A percentile compares a stretch with the other conserved stretches of the same genome.
phyloP scores from a whole-genome alignment of 352 stramenopile species.

The Elongisporangium anandrum region DNA sequence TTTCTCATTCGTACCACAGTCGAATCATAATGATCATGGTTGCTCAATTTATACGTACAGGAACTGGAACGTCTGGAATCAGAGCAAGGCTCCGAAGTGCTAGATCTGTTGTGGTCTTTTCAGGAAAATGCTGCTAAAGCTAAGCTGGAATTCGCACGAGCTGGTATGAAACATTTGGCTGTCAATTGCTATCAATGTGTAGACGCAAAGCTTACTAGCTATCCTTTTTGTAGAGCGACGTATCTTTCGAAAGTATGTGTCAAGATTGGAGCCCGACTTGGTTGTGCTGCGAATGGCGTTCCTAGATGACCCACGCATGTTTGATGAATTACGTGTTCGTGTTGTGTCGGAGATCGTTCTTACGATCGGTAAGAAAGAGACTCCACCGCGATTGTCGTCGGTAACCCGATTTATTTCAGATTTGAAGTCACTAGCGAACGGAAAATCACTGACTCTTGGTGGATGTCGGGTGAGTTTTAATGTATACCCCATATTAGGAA shows the following conservation, averaged over 20 bases:
- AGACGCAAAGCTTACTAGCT: slow-evolving; percentile 5
- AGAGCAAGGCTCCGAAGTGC: slow-evolving; percentile 24
- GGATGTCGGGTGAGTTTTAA: slow-evolving; percentile 55
- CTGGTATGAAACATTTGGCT: background rate
- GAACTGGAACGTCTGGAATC: slow-evolving; percentile 42
- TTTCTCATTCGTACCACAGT: background rate
- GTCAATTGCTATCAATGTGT: background rate
- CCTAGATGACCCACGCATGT: slow-evolving; percentile 43
- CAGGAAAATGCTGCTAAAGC: slow-evolving; percentile 40
- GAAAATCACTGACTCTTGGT: slow-evolving; percentile 65
- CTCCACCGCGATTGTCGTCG: slow-evolving; percentile 54
- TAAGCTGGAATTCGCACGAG: slow-evolving; percentile 5
- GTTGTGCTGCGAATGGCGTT: slow-evolving; percentile 39
- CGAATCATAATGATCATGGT: background rate
- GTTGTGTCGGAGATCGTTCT: slow-evolving; percentile 53
- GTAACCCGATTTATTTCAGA: slow-evolving; percentile 37
- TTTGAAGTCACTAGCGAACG: slow-evolving; percentile 39
- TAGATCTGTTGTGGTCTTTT: slow-evolving; percentile 43
- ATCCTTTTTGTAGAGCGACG: slow-evolving; percentile 27
- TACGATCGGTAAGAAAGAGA: slow-evolving; percentile 46
- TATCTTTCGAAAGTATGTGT: slow-evolving; percentile 42
- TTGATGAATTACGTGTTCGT: slow-evolving; percentile 65
- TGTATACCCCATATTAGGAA: too few species aligned
- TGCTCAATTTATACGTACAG: slow-evolving; percentile 15
- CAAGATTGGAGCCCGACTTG: slow-evolving; percentile 11